Evolutionary conservation across 192 early-diverging fungal species (phyloP).

Genomic region (Rhizophagus sp.): DNA sequence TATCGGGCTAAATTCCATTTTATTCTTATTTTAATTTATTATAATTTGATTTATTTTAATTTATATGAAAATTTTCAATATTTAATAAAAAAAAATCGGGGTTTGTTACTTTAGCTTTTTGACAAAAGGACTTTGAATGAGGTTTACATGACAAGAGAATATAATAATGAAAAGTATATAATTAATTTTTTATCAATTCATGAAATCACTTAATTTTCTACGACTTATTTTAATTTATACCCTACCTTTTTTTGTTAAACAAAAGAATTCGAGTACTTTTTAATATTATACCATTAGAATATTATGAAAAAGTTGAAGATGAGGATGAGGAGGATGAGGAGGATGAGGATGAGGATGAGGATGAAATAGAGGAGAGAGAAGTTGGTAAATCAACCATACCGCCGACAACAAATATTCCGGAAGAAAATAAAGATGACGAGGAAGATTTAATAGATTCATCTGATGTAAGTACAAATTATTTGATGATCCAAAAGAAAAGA

Average conservation of each 20-base stretch:
- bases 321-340: not conserved
- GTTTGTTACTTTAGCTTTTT: not conserved
- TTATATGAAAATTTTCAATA: too few species aligned
- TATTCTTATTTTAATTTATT: too few species aligned
- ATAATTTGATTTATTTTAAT: too few species aligned
- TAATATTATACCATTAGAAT: not conserved
- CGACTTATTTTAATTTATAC: not conserved
- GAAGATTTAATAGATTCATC: not conserved
- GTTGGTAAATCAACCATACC: too few species aligned
- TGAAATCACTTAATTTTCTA: too few species aligned
- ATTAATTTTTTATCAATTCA: too few species aligned
- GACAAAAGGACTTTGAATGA: not conserved
- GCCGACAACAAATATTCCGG: too few species aligned
- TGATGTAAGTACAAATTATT: not conserved
- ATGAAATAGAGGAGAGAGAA: too few species aligned
- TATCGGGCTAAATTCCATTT: not conserved
- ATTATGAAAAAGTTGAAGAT: not conserved
- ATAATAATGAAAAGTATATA: not conserved
- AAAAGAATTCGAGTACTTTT: not conserved
- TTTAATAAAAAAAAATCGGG: not conserved
- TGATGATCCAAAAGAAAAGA: not conserved
- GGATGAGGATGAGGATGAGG: too few species aligned
- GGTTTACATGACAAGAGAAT: not conserved
- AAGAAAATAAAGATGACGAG: not conserved
- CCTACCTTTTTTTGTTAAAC: not conserved